phyloP scores from a whole-genome alignment of 345 rosid genomes.

The Rhodamnia rubescens region DNA sequence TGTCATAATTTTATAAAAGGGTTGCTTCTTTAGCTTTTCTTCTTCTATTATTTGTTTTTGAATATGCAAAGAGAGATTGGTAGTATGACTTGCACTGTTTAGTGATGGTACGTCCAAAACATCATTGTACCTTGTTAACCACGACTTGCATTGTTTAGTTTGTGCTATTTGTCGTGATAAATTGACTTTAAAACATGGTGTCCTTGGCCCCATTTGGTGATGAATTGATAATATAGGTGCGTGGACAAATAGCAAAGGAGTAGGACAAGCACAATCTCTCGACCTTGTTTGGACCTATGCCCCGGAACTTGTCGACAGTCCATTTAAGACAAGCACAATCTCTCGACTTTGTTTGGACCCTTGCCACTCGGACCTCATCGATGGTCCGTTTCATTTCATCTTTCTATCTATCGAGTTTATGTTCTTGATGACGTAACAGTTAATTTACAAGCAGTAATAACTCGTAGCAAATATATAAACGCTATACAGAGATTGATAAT shows the following conservation, averaged over 20 bases:
- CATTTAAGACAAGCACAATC: not conserved
- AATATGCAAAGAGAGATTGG: not conserved
- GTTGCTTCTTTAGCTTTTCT: not conserved
- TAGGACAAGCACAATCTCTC: not conserved
- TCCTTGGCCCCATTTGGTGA: not conserved
- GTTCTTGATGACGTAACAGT: not conserved
- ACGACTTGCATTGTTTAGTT: not conserved
- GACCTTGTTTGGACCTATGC: not conserved
- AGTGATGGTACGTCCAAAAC: too few relatives aligned
- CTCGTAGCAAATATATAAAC: too few relatives aligned
- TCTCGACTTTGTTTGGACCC: not conserved
- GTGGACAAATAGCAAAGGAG: not conserved
- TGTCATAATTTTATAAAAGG: not conserved
- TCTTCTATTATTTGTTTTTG: not conserved
- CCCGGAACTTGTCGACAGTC: not conserved
- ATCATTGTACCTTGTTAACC: too few relatives aligned
- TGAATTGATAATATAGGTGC: not conserved
- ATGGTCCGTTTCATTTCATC: not conserved
- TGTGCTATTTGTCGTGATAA: not conserved
- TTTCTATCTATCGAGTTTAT: not conserved
- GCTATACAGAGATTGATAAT: not conserved
- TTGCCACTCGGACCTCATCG: not conserved
- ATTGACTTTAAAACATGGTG: not conserved
- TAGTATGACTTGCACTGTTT: too few relatives aligned
- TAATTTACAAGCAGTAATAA: too few relatives aligned